Conservation (phyloP, 352 stramenopile species). For the Globisporangium recalcitrans region DNA sequence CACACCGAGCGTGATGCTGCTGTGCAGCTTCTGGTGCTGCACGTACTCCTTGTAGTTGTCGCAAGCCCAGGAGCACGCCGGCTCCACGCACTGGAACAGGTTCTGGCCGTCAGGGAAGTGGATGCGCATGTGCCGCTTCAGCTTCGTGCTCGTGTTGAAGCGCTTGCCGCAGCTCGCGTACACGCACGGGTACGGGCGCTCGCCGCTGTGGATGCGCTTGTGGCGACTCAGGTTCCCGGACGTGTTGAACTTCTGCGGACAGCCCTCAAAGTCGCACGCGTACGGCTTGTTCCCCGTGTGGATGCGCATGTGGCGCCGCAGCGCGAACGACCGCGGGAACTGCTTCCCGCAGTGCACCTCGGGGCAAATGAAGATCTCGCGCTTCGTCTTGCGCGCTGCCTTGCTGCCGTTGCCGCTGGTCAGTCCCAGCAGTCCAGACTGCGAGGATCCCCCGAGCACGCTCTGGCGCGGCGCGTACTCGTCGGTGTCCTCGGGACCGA, state of each 20-base stretch:
- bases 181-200: slow-evolving; percentile 75
- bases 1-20: slow-evolving; percentile 24
- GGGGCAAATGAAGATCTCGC: slow-evolving; percentile 53
- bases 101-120: slow-evolving; percentile 78
- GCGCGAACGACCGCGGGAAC: slow-evolving; percentile 80
- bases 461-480: neutral
- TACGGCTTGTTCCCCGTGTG: slow-evolving; percentile 83
- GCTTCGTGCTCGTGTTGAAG: slow-evolving; percentile 87
- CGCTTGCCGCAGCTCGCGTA: slow-evolving; percentile 74
- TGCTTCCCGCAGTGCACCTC: slow-evolving; percentile 81
- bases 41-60: slow-evolving; percentile 81
- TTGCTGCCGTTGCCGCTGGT: neutral
- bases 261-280: slow-evolving; percentile 71
- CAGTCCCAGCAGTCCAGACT: neutral
- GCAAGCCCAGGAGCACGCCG: slow-evolving; percentile 49
- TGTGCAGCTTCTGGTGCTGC: slow-evolving; percentile 25
- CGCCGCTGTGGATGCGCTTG: slow-evolving; percentile 85
- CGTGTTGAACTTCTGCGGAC: slow-evolving; percentile 79
- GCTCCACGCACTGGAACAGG: slow-evolving; percentile 60
- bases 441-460: slow-evolving; percentile 7
- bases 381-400: slow-evolving; percentile 18
- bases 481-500: neutral
- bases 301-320: slow-evolving; percentile 80
- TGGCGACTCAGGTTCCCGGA: slow-evolving; percentile 84
- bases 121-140: slow-evolving; percentile 87